Percentiles rank a stretch among this genome's conserved stretches.
These are phyloP conservation scores for Chloropicon primus DNA, from an alignment of 139 green algal species.

Conservation along the genomic window DNA sequence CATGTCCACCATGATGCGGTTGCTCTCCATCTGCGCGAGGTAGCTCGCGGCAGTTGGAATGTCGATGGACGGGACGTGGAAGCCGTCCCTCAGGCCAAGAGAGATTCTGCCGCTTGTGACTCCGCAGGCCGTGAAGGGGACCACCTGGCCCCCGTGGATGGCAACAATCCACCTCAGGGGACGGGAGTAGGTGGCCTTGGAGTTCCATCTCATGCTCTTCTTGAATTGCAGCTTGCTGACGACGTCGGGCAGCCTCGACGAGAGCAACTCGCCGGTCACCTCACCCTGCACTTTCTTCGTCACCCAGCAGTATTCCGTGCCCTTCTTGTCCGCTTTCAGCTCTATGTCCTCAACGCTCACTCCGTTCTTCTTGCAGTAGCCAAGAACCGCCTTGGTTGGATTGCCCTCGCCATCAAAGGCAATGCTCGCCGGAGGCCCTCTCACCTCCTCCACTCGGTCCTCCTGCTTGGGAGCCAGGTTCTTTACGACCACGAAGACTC, in stretches of 20 bases:
- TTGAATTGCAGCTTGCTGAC: slow-evolving; percentile 60
- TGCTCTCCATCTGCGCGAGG: slow-evolving; percentile 24
- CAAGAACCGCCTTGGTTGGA: slow-evolving; percentile 74
- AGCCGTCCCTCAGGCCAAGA: not conserved
- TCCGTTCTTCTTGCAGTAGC: slow-evolving; percentile 87
- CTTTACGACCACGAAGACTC: slow-evolving; percentile 64
- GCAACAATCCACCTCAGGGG: slow-evolving; percentile 90
- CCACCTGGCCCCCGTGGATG: slow-evolving; percentile 56
- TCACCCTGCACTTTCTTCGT: slow-evolving; percentile 24
- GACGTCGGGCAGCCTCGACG: slow-evolving; percentile 54
- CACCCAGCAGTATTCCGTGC: slow-evolving; percentile 82
- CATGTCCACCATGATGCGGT: slow-evolving; percentile 46
- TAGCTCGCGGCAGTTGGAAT: slow-evolving; percentile 28
- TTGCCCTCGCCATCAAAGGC: slow-evolving; percentile 49
- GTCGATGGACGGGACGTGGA: not conserved
- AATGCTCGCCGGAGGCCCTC: slow-evolving; percentile 76
- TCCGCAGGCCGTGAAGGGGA: slow-evolving; percentile 52
- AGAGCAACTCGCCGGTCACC: slow-evolving; percentile 44
- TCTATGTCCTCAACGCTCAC: slow-evolving; percentile 29
- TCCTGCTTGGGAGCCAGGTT: slow-evolving; percentile 48
- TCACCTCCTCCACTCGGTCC: slow-evolving; percentile 38
- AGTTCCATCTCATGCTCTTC: slow-evolving; percentile 84
- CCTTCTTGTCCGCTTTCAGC: slow-evolving; percentile 61
- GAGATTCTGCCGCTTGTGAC: slow-evolving; percentile 17
- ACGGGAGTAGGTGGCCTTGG: slow-evolving; percentile 51